Evolutionary conservation across 2,329 filamentous ascomycete species (phyloP), one percentile per base, ranked within the genome.

Genomic region (Claviceps quebecensis): DNA sequence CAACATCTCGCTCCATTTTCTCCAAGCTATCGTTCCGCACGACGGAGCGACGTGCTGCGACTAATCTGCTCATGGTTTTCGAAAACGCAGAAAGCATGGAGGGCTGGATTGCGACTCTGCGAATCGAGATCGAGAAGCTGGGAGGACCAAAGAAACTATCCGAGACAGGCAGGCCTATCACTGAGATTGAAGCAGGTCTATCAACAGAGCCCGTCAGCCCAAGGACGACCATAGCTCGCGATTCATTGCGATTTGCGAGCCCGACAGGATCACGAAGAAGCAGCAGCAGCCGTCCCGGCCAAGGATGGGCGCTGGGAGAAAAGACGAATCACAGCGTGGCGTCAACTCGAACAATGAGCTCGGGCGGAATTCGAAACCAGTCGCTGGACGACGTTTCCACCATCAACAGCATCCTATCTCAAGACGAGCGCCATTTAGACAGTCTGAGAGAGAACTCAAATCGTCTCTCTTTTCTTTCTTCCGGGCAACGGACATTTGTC

Each of bases 31-130:
- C 80, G 2, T 76, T 85, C 41, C 76, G 79, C 41, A 54, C 58
- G 11, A 41, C 61, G 5, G 77, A 82, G 51, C 78, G 75, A 60
- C 75, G 75, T 54, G 70, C 74, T 17, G 77, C 77, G 1, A 74
- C 77, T 1, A 85, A 80, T 55, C 76, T 89, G 51, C 68, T 93
- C 23, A 73, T 93, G 62, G 79, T 91, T 0, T 81, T 90, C 56
- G 80, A 87, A 49, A 80, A 71, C 54, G 81, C 83, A 2, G 79
- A 84, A 55, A 81, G 86, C 45, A 86, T 91, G 84, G 83, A 88
- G 54, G 69, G 71, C 44, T 93, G 87, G 87, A 79, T 91, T 62
- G 73, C 75, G 1, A 72, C 75, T 0, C 69, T 91, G 34, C 77
- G 86, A 40, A 75, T 75, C 51, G 81, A 86, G 60, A 89, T 91